These are phyloP conservation scores for Senecio squalidus DNA, from an alignment of 140 eudicot species.

Conservation along the genomic window DNA sequence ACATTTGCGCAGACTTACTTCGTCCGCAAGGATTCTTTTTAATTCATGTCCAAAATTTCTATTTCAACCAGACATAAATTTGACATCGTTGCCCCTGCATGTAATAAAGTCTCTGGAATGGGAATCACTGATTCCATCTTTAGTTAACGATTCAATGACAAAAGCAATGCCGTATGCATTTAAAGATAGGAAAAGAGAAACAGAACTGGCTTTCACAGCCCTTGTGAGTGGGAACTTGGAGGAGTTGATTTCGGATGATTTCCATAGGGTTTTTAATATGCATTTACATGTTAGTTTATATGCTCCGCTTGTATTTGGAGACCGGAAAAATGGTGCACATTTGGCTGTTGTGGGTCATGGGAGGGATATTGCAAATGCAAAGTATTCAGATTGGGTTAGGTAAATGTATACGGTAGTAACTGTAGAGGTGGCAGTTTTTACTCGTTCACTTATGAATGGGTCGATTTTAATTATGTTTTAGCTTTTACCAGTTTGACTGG, in stretches of 20 bases:
- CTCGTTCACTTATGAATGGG: background rate
- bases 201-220: conserved; percentile 62
- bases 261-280: conserved; percentile 43
- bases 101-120: conserved; percentile 22
- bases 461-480: background rate
- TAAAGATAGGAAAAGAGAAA: conserved; percentile 41
- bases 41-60: conserved; percentile 44
- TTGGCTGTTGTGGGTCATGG: conserved; percentile 75
- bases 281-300: conserved; percentile 59
- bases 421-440: background rate
- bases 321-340: conserved; percentile 45
- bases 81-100: conserved; percentile 10
- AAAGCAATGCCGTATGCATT: conserved; percentile 44
- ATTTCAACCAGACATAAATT: conserved; percentile 21
- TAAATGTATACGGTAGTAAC: conserved; percentile 14
- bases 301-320: conserved; percentile 59
- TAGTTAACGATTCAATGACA: conserved; percentile 51
- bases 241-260: conserved; percentile 19
- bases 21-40: conserved; percentile 49
- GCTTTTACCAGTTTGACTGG: background rate
- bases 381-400: conserved; percentile 94
- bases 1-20: conserved; percentile 62
- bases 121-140: conserved; percentile 40
- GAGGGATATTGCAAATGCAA: conserved; percentile 66
- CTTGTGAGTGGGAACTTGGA: conserved; percentile 61